These are phyloP conservation scores for Leishmania mexicana DNA, from an alignment of 208 protist species.

Conservation along the genomic window DNA sequence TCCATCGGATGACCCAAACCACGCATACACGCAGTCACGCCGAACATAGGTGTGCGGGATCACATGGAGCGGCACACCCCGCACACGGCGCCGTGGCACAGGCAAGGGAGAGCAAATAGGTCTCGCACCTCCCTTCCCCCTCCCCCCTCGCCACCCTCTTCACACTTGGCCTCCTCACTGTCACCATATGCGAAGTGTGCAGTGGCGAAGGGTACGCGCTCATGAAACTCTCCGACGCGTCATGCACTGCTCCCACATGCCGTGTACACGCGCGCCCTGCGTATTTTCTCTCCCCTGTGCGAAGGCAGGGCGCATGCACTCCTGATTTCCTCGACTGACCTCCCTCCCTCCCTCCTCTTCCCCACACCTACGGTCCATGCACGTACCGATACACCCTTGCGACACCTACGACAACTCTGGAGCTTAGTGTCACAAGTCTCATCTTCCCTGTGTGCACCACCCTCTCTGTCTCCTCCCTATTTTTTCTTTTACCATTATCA, in stretches of 20 bases:
- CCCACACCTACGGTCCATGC: neutral
- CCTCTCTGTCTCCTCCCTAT: neutral
- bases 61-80: neutral
- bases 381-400: neutral
- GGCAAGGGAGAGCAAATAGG: neutral
- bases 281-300: neutral
- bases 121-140: neutral
- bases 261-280: neutral
- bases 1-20: neutral
- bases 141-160: neutral
- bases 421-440: neutral
- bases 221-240: neutral
- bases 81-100: neutral
- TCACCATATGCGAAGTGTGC: neutral
- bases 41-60: neutral
- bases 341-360: neutral
- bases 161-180: neutral
- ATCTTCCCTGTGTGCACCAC: neutral
- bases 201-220: neutral
- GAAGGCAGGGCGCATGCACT: neutral
- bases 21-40: neutral
- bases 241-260: neutral
- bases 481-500: neutral
- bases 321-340: neutral
- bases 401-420: neutral